phyloP scores from a whole-genome alignment of 1,284 basidiomycete species.

The Neolentinus lepideus region DNA sequence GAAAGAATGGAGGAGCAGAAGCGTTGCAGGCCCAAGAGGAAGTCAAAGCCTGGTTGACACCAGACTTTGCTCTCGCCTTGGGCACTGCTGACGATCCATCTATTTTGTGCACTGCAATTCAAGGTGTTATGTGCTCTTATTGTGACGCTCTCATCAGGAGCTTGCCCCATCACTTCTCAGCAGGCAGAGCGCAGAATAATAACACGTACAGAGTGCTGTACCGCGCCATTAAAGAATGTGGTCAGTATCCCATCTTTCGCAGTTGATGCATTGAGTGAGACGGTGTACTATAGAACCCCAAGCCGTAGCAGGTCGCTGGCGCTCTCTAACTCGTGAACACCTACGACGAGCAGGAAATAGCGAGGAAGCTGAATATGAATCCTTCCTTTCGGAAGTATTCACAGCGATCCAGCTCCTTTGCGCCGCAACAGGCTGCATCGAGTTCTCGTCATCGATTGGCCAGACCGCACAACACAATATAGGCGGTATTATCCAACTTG shows the following conservation, averaged over 20 bases:
- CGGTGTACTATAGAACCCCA: neutral
- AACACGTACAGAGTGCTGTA: neutral
- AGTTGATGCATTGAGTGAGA: neutral
- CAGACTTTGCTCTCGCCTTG: neutral
- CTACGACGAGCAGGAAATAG: neutral
- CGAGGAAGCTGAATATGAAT: neutral
- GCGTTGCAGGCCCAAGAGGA: neutral
- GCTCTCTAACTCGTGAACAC: neutral
- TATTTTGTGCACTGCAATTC: neutral
- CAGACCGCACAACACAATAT: neutral
- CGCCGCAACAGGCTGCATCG: neutral
- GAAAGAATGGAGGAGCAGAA: neutral
- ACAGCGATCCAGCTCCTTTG: neutral
- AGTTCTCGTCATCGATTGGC: neutral
- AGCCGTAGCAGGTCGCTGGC: neutral
- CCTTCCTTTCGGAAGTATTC: neutral
- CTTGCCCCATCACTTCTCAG: neutral
- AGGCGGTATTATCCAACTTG: neutral
- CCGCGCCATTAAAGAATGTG: neutral
- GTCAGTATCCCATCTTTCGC: neutral
- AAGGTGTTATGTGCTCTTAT: neutral
- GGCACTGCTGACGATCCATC: neutral
- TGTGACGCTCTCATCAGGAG: neutral
- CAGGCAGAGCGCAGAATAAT: neutral
- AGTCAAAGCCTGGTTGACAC: neutral